A percentile compares a stretch with the other conserved stretches of the same genome.
Evolutionary conservation across 1,284 basidiomycete species (phyloP).

Genomic region (Marasmius oreades): DNA sequence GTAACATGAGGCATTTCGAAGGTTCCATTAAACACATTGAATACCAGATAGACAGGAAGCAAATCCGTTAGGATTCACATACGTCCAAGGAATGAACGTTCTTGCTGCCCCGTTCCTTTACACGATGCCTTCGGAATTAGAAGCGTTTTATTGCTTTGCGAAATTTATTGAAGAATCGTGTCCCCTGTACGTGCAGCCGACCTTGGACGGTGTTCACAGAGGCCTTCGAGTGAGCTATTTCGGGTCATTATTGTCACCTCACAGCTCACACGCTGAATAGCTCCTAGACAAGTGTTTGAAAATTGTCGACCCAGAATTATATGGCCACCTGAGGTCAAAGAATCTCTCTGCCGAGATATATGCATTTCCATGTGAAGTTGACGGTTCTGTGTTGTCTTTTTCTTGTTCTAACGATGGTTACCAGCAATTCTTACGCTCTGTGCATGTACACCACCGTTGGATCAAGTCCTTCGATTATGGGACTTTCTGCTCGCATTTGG

Average conservation of each 20-base stretch:
- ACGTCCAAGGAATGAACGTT: constrained; percentile 99
- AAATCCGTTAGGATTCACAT: constrained; percentile 80
- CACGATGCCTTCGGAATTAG: constrained; percentile 92
- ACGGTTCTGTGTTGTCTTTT: constrained; percentile 27
- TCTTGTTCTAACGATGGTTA: constrained; percentile 7
- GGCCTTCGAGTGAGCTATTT: constrained; percentile 74
- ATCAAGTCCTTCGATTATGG: constrained; percentile 93
- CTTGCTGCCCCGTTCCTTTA: constrained; percentile 96
- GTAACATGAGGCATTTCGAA: constrained; percentile 12
- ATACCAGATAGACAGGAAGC: constrained; percentile 64
- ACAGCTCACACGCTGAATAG: constrained; percentile 38
- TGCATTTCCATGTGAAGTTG: constrained; percentile 83
- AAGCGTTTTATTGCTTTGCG: constrained; percentile 94
- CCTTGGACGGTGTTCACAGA: constrained; percentile 89
- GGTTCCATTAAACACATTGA: neutral
- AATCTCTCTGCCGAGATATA: constrained; percentile 98
- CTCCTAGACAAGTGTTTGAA: constrained; percentile 89
- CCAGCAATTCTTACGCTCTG: constrained; percentile 91
- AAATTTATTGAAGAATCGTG: constrained; percentile 93
- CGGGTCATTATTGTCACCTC: neutral
- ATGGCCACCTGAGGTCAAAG: constrained; percentile 77
- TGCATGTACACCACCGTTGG: constrained; percentile 93
- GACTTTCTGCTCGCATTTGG: constrained; percentile 97
- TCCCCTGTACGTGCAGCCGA: constrained; percentile 94
- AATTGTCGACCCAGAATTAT: constrained; percentile 87